Evolutionary conservation across 2,329 filamentous ascomycete species (phyloP).

Genomic region (Harringtonia lauricola): DNA sequence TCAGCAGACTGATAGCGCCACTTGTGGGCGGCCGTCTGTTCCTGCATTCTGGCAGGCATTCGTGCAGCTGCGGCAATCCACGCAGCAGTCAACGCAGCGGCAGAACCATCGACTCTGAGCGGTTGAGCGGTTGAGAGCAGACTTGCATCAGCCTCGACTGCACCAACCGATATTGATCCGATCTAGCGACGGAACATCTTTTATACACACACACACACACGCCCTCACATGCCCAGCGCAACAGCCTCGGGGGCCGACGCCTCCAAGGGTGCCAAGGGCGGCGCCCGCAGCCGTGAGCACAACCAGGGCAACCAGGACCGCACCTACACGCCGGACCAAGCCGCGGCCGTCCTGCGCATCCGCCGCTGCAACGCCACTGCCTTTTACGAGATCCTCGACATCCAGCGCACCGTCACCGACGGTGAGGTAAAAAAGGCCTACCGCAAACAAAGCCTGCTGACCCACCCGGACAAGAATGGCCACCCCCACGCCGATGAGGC

Average conservation of each 20-base stretch:
- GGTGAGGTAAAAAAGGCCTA: slow-evolving; percentile 96
- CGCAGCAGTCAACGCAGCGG: too few species aligned
- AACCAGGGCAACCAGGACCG: slow-evolving; percentile 68
- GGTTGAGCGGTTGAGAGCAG: too few species aligned
- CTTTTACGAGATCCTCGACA: slow-evolving; percentile 88
- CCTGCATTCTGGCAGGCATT: too few species aligned
- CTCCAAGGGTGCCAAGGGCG: slow-evolving; percentile 20
- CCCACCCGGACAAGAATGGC: slow-evolving; percentile 98
- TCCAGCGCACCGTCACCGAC: slow-evolving; percentile 58
- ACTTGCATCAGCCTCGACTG: too few species aligned
- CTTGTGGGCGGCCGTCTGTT: too few species aligned
- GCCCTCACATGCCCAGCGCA: slow-evolving; percentile 33
- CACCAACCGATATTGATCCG: too few species aligned
- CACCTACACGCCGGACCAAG: slow-evolving; percentile 80
- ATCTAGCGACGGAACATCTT: too few species aligned
- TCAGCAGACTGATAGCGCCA: too few species aligned
- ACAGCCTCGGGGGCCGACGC: slow-evolving; percentile 43
- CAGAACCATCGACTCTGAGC: too few species aligned
- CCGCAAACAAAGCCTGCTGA: slow-evolving; percentile 83
- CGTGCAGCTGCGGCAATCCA: too few species aligned
- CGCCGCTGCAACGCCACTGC: slow-evolving; percentile 72
- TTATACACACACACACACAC: not conserved
- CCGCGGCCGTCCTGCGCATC: slow-evolving; percentile 82
- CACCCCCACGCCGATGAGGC: slow-evolving; percentile 93
- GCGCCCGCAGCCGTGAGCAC: slow-evolving; percentile 46